Percentiles rank a stretch among this genome's conserved stretches.
Evolutionary conservation across 768 basidiomycete genomes (phyloP).

Genomic region (Tephrocybe sp.): DNA sequence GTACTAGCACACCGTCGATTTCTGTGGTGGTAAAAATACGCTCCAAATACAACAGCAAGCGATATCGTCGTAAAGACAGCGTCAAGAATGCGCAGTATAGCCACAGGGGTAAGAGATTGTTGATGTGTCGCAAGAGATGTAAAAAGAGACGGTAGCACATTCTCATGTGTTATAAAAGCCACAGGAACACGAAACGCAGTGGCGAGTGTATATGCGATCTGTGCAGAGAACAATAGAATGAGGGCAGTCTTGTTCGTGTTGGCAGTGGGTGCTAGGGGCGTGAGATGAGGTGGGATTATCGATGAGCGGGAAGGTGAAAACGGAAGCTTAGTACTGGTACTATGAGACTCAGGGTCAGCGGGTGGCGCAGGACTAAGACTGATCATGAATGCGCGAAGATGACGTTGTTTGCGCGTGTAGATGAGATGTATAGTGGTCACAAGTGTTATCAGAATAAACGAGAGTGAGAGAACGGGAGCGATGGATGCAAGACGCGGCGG

Average conservation of each 20-base stretch:
- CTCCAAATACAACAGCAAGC: neutral
- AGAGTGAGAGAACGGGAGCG: slow-evolving; percentile 8
- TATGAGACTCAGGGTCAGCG: slow-evolving; percentile 2
- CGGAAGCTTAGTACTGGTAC: neutral
- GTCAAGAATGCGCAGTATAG: slow-evolving; percentile 1
- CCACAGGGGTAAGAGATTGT: neutral
- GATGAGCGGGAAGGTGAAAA: neutral
- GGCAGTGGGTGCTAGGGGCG: neutral
- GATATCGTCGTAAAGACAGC: slow-evolving; percentile 1
- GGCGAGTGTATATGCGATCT: slow-evolving; percentile 4
- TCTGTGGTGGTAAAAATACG: slow-evolving; percentile 1
- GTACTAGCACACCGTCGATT: neutral
- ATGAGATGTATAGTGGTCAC: slow-evolving; percentile 4
- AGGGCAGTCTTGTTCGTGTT: neutral
- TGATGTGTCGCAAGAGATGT: neutral
- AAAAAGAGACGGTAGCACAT: neutral
- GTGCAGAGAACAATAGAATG: slow-evolving; percentile 1
- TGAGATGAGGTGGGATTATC: neutral
- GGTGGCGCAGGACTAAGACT: slow-evolving; percentile 3
- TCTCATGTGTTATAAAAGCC: neutral
- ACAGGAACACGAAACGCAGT: slow-evolving; percentile 1
- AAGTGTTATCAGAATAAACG: slow-evolving; percentile 7
- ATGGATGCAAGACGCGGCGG: slow-evolving; percentile 4
- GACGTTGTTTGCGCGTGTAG: neutral
- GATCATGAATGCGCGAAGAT: neutral